Evolutionary conservation across 2,329 filamentous ascomycete genomes (phyloP), one percentile per base, ranked within the genome.

Genomic region (Trichophyton benhamiae): DNA sequence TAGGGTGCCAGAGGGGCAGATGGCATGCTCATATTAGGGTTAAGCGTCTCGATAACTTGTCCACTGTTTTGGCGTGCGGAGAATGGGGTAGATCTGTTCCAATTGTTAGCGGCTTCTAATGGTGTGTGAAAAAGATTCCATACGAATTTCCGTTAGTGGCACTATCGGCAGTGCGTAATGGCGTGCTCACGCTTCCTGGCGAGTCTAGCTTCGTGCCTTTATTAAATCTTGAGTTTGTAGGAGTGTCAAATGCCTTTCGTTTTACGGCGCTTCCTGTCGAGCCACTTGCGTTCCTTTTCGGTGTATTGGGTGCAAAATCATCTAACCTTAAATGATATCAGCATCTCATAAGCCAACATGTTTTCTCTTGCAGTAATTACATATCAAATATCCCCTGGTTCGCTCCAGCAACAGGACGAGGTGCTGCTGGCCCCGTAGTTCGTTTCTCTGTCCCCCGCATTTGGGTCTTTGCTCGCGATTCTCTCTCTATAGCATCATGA

Each of bases 41-140:
- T 96, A 64, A 99, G 81, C 30, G 90, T 83, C 71, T 97, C 91
- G 57, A 94, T 72, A 8, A 90, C 82, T 67, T 95, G 87, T 61
- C 92, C 92, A 11, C 90, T 80, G 68, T 95, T 91, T 38, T 80
- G 77, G 58, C 94, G 85, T 64, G 91, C 85, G 59, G 83, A 80
- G 71, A 97, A 97, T 3, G 85, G 79, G 20, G 83, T 78, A n/a
- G 77, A 69, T 59, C 61, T 66, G 41, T 61, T 15, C 49, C 33
- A 48, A 20, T 65, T 66, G 65, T 70, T 65, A 61, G 57, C 15
- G 11, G 46, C 30, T 6, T 25, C 60, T 44, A 46, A 25, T 25
- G 27, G 20, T 0, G 4, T 2, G 48, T 6, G 22, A 3, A 15
- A 25, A 20, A 20, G 55, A 22, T n/a, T 42, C 17, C 27, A 13